Evolutionary conservation across 1,284 basidiomycete species (phyloP).

Genomic region (Leccinum insigne): DNA sequence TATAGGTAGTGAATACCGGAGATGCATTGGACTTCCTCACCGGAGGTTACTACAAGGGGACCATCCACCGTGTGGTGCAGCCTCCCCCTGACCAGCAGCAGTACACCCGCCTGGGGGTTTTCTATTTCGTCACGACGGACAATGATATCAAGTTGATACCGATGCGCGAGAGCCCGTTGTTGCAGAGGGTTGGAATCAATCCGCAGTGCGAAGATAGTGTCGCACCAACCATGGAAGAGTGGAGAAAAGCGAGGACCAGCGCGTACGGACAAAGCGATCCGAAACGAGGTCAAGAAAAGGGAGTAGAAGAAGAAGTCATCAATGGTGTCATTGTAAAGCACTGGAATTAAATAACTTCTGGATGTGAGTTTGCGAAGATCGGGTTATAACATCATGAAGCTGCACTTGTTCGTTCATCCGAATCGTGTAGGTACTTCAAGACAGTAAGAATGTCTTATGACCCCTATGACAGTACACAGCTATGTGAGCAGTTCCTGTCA

Average conservation of each 20-base stretch:
- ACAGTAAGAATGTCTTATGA: no score
- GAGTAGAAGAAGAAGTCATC: conserved; percentile 44
- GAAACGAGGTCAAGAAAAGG: conserved; percentile 32
- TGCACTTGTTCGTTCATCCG: neutral
- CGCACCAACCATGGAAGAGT: conserved; percentile 41
- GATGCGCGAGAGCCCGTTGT: conserved; percentile 13
- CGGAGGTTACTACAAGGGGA: conserved; percentile 51
- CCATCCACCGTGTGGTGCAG: conserved; percentile 44
- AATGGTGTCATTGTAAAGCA: conserved; percentile 47
- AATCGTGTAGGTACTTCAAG: neutral
- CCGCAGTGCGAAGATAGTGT: conserved; percentile 33
- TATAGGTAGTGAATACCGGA: conserved; percentile 54
- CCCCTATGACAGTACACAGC: neutral
- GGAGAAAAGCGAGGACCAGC: conserved; percentile 35
- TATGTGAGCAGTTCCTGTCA: neutral
- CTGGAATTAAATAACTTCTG: conserved; percentile 35
- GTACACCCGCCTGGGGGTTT: neutral
- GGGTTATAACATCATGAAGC: neutral
- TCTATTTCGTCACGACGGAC: neutral
- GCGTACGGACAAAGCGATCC: conserved; percentile 34
- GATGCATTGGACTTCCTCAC: conserved; percentile 59
- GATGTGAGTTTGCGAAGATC: no score
- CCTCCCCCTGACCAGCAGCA: conserved; percentile 14
- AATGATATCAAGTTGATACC: neutral
- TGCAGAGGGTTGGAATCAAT: conserved; percentile 34